These are phyloP conservation scores for Alternaria viburni DNA, from an alignment of 2,329 filamentous ascomycete genomes.

Conservation along the genomic window DNA sequence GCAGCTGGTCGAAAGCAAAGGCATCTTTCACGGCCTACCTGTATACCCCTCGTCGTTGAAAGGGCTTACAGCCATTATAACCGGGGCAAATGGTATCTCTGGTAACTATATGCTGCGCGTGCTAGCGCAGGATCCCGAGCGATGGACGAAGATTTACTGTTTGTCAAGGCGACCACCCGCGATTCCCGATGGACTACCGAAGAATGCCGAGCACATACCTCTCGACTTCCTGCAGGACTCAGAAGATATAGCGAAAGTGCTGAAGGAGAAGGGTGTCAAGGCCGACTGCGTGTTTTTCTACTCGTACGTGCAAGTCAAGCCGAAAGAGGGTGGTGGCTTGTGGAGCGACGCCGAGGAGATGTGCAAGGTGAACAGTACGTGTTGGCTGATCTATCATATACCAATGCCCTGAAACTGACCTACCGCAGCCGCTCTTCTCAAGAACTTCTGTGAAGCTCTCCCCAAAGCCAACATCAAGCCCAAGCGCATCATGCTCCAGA, in stretches of 20 bases:
- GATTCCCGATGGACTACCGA: slow-evolving; percentile 40
- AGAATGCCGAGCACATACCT: slow-evolving; percentile 52
- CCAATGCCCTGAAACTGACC: neutral
- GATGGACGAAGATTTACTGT: slow-evolving; percentile 62
- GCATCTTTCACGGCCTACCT: slow-evolving; percentile 60
- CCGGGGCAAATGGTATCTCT: slow-evolving; percentile 62
- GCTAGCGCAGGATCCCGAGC: slow-evolving; percentile 53
- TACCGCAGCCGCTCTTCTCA: slow-evolving; percentile 45
- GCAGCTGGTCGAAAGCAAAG: slow-evolving; percentile 37
- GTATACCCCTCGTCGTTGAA: slow-evolving; percentile 52
- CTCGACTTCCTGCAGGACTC: slow-evolving; percentile 50
- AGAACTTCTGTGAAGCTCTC: slow-evolving; percentile 57
- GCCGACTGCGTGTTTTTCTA: slow-evolving; percentile 61
- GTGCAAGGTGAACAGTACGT: slow-evolving; percentile 53
- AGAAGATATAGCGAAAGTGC: slow-evolving; percentile 44
- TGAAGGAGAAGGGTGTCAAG: slow-evolving; percentile 44
- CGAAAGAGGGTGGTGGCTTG: slow-evolving; percentile 52
- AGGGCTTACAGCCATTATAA: slow-evolving; percentile 59
- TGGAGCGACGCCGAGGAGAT: slow-evolving; percentile 61
- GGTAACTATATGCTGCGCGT: slow-evolving; percentile 60
- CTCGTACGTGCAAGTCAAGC: slow-evolving; percentile 60
- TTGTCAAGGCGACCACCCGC: slow-evolving; percentile 56
- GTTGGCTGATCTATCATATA: neutral
- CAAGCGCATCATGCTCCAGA: slow-evolving; percentile 58
- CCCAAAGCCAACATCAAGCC: slow-evolving; percentile 52